phyloP scores from a whole-genome alignment of 805 yeast genomes.

The Teunomyces lycoperdinae region DNA sequence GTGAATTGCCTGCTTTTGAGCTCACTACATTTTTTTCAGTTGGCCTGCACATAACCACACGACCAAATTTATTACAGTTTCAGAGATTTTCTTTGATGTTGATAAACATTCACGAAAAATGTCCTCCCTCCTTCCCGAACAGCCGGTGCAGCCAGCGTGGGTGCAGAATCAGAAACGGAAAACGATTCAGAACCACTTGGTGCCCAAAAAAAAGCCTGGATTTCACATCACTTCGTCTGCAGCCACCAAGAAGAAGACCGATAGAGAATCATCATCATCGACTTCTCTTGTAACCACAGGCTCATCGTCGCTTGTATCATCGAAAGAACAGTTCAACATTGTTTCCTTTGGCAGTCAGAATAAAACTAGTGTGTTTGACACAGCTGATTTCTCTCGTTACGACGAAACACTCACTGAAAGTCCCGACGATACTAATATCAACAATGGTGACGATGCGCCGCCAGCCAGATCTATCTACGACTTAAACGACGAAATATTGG shows the following conservation, averaged over 20 bases:
- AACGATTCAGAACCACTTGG: conserved; percentile 41
- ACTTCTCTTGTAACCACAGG: conserved; percentile 1
- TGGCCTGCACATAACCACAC: no score
- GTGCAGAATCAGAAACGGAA: conserved; percentile 31
- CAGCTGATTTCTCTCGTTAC: conserved; percentile 17
- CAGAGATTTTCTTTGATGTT: neutral
- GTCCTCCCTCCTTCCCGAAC: conserved; percentile 1
- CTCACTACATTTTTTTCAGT: neutral
- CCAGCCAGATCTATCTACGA: conserved; percentile 52
- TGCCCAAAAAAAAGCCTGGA: conserved; percentile 38
- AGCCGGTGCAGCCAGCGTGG: conserved; percentile 33
- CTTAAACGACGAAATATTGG: conserved; percentile 41
- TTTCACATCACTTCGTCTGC: conserved; percentile 31
- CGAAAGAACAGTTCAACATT: conserved; percentile 29
- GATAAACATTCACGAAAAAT: neutral
- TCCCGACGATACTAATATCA: conserved; percentile 24
- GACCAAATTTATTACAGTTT: neutral
- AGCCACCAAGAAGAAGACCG: conserved; percentile 9
- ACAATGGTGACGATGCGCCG: conserved; percentile 42
- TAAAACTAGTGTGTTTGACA: conserved; percentile 23
- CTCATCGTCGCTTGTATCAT: neutral
- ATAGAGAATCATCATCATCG: conserved; percentile 2
- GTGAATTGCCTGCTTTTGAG: neutral
- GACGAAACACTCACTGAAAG: conserved; percentile 33
- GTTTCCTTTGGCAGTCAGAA: conserved; percentile 34